Evolutionary conservation across 805 yeast genomes (phyloP), one percentile per base, ranked within the genome.

Genomic region (Wickerhamomyces silvicola): DNA sequence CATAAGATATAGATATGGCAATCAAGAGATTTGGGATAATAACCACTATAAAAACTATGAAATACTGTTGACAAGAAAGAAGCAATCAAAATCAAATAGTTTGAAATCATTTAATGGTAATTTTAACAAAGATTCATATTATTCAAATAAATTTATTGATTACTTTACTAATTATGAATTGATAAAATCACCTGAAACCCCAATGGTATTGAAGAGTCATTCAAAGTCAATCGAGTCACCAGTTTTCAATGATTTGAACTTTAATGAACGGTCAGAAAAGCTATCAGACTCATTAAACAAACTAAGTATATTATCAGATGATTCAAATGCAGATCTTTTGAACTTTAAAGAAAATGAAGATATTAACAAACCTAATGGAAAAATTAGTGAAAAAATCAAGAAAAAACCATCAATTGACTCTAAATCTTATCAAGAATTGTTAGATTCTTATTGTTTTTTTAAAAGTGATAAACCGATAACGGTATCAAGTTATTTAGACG

Each of bases 1-100:
- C 46, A 67, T 49, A 3, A 36, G 54, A 18, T 50, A 43, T 23
- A 37, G 49, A 10, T 46, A 51, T 28, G 57, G 74, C 13, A 54
- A 59, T 26, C 67, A 68, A 11, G 87, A 78, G 42, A 70, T 52
- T 48, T 85, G 95, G 95, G 95, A 85, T 54, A 85, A 82, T 59
- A 86, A 85, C 57, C 40, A 57, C 23, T 50, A 51, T 31, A 52
- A 57, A 27, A 85, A 85, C 57, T 85, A 81, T 56, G 66, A 61
- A 26, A 56, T 85, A 12, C 12, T 38, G 8, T 25, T 52, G 22
- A 38, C 37, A n/a, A 42, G 41, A 11, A 30, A 32, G 6, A 39
- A 37, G 20, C 30, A 22, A 18, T 23, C 13, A 5, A 37, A 30
- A n/a, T 30, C 13, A 4, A 28, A 29, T 2, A 27, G 33, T 14